Conservation (phyloP, 2,329 filamentous ascomycete genomes). For the Acephala macrosclerotiorum region DNA sequence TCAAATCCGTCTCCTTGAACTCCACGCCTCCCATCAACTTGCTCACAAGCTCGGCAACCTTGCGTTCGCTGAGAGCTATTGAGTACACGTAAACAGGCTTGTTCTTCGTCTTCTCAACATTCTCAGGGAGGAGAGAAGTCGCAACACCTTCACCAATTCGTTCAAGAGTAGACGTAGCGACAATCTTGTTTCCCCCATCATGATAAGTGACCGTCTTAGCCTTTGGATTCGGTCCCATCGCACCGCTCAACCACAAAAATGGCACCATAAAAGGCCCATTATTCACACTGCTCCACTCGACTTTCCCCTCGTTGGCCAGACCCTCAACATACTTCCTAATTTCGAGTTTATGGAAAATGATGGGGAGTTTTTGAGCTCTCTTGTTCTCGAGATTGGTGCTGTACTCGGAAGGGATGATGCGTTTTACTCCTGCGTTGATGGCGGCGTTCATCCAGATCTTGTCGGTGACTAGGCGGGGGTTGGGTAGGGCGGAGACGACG, state of each 20-base stretch:
- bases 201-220: conserved; percentile 15
- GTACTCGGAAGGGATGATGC: conserved; percentile 66
- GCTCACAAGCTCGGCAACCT: conserved; percentile 18
- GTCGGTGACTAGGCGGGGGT: conserved; percentile 24
- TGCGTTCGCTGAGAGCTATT: conserved; percentile 21
- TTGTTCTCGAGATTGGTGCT: conserved; percentile 43
- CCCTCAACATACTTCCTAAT: conserved; percentile 26
- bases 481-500: conserved; percentile 25
- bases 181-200: conserved; percentile 25
- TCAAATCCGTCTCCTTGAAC: conserved; percentile 17
- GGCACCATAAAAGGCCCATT: conserved; percentile 25
- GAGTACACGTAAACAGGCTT: conserved; percentile 28
- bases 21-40: conserved; percentile 30
- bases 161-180: conserved; percentile 24
- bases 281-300: conserved; percentile 29
- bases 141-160: conserved; percentile 29
- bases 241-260: conserved; percentile 20
- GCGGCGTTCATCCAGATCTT: conserved; percentile 60
- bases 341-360: conserved; percentile 25
- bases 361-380: conserved; percentile 15
- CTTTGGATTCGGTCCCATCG: conserved; percentile 26
- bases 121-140: conserved; percentile 19
- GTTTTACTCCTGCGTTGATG: conserved; percentile 61
- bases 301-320: conserved; percentile 14
- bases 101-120: conserved; percentile 33